Evolutionary conservation across 176 grass and related monocot genomes (phyloP).

Genomic region (Aegilops longissima): DNA sequence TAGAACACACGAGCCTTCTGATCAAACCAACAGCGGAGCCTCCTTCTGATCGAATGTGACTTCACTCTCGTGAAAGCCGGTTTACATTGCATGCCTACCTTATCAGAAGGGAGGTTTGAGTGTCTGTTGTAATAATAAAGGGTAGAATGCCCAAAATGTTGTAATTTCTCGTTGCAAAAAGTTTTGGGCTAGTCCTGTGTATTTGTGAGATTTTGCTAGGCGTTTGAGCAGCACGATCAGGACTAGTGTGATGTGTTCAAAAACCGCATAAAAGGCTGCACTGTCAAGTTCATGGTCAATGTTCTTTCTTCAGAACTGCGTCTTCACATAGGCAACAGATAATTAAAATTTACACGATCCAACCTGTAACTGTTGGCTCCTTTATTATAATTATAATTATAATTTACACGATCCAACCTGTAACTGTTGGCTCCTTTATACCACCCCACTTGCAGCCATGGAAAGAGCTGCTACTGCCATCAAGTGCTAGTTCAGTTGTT

Average conservation of each 20-base stretch:
- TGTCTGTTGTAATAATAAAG: conserved; percentile 26
- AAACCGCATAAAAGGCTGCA: background rate
- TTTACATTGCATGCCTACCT: conserved; percentile 17
- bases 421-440: background rate
- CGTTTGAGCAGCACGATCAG: background rate
- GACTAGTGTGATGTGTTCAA: background rate
- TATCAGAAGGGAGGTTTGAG: conserved; percentile 1
- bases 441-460: background rate
- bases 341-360: background rate
- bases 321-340: background rate
- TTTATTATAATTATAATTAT: background rate
- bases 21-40: background rate
- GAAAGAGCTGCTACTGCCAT: no score
- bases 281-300: background rate
- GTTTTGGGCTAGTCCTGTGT: background rate
- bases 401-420: no score
- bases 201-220: background rate
- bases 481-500: background rate
- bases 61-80: background rate
- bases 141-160: conserved; percentile 1
- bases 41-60: background rate
- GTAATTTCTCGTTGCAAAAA: background rate
- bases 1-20: background rate
- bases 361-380: background rate
- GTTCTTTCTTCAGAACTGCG: background rate